phyloP scores from a whole-genome alignment of 306 rosid genomes.

The Rosa rugosa region DNA sequence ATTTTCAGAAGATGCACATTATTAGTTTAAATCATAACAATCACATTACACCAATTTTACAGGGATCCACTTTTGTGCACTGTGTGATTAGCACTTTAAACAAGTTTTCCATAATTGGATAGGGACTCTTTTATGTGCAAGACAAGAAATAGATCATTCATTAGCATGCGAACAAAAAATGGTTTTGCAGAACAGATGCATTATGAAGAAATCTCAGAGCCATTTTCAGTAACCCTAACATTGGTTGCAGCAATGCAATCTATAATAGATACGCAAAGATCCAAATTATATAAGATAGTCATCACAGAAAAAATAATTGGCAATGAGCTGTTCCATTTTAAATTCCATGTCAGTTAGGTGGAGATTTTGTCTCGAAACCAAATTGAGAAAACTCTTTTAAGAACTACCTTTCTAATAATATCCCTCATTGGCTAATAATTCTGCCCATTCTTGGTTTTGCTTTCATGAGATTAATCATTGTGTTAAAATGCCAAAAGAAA shows the following conservation, averaged over 20 bases:
- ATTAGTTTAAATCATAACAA: not conserved
- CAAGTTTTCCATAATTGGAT: slow-evolving; percentile 6
- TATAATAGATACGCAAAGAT: not conserved
- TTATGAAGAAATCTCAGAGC: slow-evolving; percentile 9
- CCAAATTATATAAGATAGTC: not conserved
- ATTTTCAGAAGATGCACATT: slow-evolving; percentile 4
- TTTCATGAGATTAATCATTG: not conserved
- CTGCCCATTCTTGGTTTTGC: not conserved
- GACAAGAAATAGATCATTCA: slow-evolving; percentile 5
- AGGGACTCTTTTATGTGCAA: not conserved
- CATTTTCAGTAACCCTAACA: not conserved
- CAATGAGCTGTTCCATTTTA: slow-evolving; percentile 18
- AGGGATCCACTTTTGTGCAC: slow-evolving; percentile 6
- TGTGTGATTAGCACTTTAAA: not conserved
- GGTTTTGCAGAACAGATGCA: not conserved
- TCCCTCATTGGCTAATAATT: not conserved
- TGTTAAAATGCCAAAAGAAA: too few species aligned
- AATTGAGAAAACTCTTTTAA: not conserved
- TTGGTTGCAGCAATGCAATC: slow-evolving; percentile 10
- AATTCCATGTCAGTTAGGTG: slow-evolving; percentile 21
- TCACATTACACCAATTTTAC: not conserved
- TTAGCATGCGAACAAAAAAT: slow-evolving; percentile 17
- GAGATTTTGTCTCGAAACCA: slow-evolving; percentile 22
- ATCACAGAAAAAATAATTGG: slow-evolving; percentile 1
- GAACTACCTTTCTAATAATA: slow-evolving; percentile 14